These are phyloP conservation scores for Craspedostauros australis DNA, from an alignment of 108 stramenopile species.

Conservation along the genomic window DNA sequence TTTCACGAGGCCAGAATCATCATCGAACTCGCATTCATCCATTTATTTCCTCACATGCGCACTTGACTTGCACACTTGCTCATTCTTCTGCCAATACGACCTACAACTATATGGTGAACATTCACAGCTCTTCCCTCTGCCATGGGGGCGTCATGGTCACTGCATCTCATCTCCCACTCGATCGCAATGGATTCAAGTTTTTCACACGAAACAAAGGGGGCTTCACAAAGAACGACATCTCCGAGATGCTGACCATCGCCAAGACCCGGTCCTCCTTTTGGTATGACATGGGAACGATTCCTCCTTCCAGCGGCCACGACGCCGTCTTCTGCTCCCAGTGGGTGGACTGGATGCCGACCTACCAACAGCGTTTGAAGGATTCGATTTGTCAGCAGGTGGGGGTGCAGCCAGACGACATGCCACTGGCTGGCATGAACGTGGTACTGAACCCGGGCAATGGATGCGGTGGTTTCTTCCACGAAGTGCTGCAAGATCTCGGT, in stretches of 20 bases:
- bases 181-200: conserved; percentile 82
- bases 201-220: conserved; percentile 41
- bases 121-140: conserved; percentile 35
- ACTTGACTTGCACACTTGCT: no score
- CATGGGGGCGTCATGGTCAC: conserved; percentile 79
- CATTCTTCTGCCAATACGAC: no score
- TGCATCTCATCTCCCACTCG: conserved; percentile 71
- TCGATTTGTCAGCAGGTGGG: conserved; percentile 43
- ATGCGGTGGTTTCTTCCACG: conserved; percentile 64
- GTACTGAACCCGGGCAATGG: conserved; percentile 80
- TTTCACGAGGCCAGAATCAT: no score
- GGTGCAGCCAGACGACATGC: conserved; percentile 1
- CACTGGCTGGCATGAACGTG: conserved; percentile 56
- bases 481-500: conserved; percentile 56
- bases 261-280: no score
- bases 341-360: conserved; percentile 71
- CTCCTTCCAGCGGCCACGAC: conserved; percentile 55
- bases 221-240: conserved; percentile 27
- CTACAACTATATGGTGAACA: no score
- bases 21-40: no score
- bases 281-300: conserved; percentile 55
- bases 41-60: no score
- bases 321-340: conserved; percentile 52
- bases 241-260: background rate
- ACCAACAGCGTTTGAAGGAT: conserved; percentile 34